Conservation (phyloP, 73 alveolate genomes). For the Uronychia setigera region DNA sequence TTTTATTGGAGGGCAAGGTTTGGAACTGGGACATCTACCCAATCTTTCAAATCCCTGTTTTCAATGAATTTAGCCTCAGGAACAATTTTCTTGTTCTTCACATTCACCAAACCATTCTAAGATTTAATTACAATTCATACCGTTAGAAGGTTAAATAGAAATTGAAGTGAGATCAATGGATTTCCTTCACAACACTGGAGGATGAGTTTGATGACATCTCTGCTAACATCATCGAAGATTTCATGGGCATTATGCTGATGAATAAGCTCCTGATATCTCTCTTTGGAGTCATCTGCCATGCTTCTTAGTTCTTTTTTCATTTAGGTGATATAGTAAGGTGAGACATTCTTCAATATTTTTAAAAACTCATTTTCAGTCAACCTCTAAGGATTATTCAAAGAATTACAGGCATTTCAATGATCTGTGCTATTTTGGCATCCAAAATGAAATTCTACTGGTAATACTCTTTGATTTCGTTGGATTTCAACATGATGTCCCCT, state of each 20-base stretch:
- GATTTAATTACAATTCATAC: conserved; percentile 7
- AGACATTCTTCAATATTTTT: not conserved
- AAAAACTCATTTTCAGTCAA: not conserved
- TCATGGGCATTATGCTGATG: conserved; percentile 25
- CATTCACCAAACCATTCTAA: conserved; percentile 29
- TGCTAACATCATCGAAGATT: conserved; percentile 22
- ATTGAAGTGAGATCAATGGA: conserved; percentile 46
- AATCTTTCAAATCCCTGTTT: conserved; percentile 41
- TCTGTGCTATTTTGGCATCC: not conserved
- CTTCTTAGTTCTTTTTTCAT: conserved; percentile 48
- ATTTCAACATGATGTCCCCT: not conserved
- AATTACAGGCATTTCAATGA: not conserved
- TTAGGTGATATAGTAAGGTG: not conserved
- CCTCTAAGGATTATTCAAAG: not conserved
- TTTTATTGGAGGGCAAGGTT: conserved; percentile 20
- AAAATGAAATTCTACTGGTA: not conserved
- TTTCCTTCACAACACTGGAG: conserved; percentile 64
- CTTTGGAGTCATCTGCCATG: conserved; percentile 32
- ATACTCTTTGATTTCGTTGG: not conserved
- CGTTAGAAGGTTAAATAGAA: conserved; percentile 38
- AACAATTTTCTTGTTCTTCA: conserved; percentile 12
- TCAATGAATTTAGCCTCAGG: conserved; percentile 26
- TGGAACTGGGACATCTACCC: conserved; percentile 65
- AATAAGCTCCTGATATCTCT: conserved; percentile 22
- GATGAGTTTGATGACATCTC: conserved; percentile 29